These are phyloP conservation scores for Xenoacremonium recifei DNA, from an alignment of 2,329 filamentous ascomycete genomes.

Conservation along the genomic window DNA sequence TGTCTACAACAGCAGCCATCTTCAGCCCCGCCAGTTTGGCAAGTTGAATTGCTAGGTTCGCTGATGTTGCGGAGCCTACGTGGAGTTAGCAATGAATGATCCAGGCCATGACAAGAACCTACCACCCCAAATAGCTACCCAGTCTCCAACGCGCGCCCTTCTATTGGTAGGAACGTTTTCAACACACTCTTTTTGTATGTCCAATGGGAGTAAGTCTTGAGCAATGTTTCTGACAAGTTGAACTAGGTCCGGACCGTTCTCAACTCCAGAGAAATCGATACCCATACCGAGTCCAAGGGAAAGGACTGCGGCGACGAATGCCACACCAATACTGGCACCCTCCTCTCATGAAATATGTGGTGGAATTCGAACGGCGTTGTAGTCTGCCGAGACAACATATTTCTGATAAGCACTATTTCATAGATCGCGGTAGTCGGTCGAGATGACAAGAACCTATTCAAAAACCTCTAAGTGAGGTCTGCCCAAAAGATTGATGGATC, in stretches of 20 bases:
- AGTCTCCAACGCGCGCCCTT: slow-evolving; percentile 58
- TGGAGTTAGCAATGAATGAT: not conserved
- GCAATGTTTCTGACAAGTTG: slow-evolving; percentile 44
- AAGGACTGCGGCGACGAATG: slow-evolving; percentile 64
- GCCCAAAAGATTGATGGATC: not conserved
- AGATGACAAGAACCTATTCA: slow-evolving; percentile 51
- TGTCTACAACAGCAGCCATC: slow-evolving; percentile 63
- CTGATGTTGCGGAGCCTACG: slow-evolving; percentile 62
- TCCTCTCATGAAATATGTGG: slow-evolving; percentile 45
- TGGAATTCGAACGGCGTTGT: slow-evolving; percentile 62
- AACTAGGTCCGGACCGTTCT: slow-evolving; percentile 56
- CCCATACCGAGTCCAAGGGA: slow-evolving; percentile 67
- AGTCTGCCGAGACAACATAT: slow-evolving; percentile 62
- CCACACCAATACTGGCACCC: slow-evolving; percentile 63
- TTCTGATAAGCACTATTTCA: slow-evolving; percentile 68
- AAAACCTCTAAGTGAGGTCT: not conserved
- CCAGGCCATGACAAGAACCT: slow-evolving; percentile 17
- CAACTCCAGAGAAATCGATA: slow-evolving; percentile 52
- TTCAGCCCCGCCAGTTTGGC: slow-evolving; percentile 62
- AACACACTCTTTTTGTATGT: slow-evolving; percentile 61
- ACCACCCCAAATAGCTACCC: slow-evolving; percentile 70
- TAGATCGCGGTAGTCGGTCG: slow-evolving; percentile 68
- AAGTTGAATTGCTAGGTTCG: slow-evolving; percentile 63
- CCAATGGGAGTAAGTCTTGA: slow-evolving; percentile 48
- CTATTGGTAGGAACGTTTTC: slow-evolving; percentile 47